Percentiles rank a stretch among this genome's conserved stretches.
Evolutionary conservation across 768 basidiomycete genomes (phyloP).

Genomic region (Leccinum rimulosum): DNA sequence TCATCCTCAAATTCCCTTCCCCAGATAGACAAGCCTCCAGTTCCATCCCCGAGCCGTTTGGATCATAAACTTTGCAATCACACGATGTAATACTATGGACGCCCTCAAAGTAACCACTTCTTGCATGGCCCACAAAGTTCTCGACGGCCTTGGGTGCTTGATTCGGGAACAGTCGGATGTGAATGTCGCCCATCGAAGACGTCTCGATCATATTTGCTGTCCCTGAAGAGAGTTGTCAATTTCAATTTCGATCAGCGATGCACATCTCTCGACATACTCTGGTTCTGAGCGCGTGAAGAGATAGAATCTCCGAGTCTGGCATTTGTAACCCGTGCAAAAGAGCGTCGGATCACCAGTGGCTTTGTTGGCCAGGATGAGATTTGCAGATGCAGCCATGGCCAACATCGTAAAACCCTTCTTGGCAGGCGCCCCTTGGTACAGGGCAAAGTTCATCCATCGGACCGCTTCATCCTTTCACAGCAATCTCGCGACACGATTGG

Average conservation of each 20-base stretch:
- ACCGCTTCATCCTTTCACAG: slow-evolving; percentile 93
- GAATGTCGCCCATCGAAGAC: slow-evolving; percentile 96
- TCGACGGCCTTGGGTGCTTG: slow-evolving; percentile 95
- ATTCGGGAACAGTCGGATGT: slow-evolving; percentile 83
- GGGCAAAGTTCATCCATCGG: slow-evolving; percentile 79
- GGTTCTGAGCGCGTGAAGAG: slow-evolving; percentile 90
- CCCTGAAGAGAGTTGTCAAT: slow-evolving; percentile 42
- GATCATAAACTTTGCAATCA: slow-evolving; percentile 98
- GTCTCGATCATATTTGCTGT: slow-evolving; percentile 88
- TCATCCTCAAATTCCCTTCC: slow-evolving; percentile 90
- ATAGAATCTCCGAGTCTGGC: slow-evolving; percentile 73
- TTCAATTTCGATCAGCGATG: background rate
- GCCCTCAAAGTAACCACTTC: slow-evolving; percentile 88
- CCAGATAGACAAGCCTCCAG: slow-evolving; percentile 91
- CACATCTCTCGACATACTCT: slow-evolving; percentile 56
- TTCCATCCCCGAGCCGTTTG: slow-evolving; percentile 96
- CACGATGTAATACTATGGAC: slow-evolving; percentile 86
- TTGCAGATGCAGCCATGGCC: slow-evolving; percentile 94
- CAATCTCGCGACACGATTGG: slow-evolving; percentile 86
- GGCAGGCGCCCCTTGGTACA: slow-evolving; percentile 93
- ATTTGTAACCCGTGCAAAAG: slow-evolving; percentile 91
- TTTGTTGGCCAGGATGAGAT: slow-evolving; percentile 89
- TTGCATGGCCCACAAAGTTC: slow-evolving; percentile 92
- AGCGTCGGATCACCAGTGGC: slow-evolving; percentile 85
- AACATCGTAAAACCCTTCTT: slow-evolving; percentile 84